phyloP scores from a whole-genome alignment of 2,329 filamentous ascomycete species.

The Colletotrichum eleusines region DNA sequence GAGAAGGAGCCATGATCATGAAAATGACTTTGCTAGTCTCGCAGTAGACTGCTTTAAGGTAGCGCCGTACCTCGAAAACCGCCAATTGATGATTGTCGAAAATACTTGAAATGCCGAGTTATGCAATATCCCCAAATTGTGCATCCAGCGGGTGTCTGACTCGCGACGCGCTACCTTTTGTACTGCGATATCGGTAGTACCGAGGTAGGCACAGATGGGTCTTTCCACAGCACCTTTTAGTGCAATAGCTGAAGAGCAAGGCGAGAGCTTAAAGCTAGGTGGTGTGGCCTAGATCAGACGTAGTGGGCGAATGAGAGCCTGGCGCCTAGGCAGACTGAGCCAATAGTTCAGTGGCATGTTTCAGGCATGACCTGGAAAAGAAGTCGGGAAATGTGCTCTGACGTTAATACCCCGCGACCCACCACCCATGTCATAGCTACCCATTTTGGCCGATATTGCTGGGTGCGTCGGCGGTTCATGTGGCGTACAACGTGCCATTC shows the following conservation, averaged over 20 bases:
- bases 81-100: constrained; percentile 24
- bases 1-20: not conserved
- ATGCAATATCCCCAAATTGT: constrained; percentile 10
- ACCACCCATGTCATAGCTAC: constrained; percentile 42
- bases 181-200: not conserved
- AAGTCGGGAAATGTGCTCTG: constrained; percentile 29
- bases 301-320: constrained; percentile 9
- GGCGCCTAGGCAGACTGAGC: constrained; percentile 5
- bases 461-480: constrained; percentile 35
- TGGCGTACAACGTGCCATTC: constrained; percentile 24
- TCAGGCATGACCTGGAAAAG: constrained; percentile 32
- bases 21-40: not conserved
- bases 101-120: not conserved
- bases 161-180: constrained; percentile 11
- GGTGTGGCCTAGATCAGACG: not conserved
- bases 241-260: constrained; percentile 28
- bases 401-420: constrained; percentile 39
- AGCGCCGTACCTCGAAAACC: not conserved
- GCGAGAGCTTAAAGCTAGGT: not conserved
- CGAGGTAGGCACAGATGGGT: not conserved
- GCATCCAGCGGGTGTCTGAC: not conserved
- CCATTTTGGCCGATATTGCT: constrained; percentile 16
- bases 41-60: not conserved
- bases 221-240: not conserved
- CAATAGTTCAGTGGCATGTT: constrained; percentile 23